Base-by-base conservation (phyloP, 208 protist genomes). In the Eutreptiella sp. region DNA sequence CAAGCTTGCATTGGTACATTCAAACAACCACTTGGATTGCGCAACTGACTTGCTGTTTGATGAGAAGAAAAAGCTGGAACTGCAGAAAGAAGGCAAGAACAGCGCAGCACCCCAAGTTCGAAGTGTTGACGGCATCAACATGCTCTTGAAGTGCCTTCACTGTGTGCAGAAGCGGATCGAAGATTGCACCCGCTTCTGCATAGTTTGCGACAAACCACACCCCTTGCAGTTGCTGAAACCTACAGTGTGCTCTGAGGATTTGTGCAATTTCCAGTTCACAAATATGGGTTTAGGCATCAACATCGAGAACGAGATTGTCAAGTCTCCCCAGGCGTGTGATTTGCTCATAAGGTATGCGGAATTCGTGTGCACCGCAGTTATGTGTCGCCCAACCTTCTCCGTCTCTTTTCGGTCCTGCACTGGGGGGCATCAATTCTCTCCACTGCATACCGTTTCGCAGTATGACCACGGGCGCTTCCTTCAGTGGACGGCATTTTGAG, bases 121-220 rank as follows among this genome's bases (percentile, higher is more conserved):
- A n/a, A n/a, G n/a, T n/a, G n/a, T n/a, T n/a, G n/a, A 23, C 43
- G 28, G 43, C 21, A 53, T 57, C 28, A 53, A 24, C 24, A 11
- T 57, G 7, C 36, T 57, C 31, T 11, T 47, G 21, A 11, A 57
- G 21, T 24, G 33, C n/a, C 33, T 32, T 32, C 11, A 46, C 11
- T 57, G 24, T 57, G 21, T 57, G 9, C 33, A 57, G 23, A 24
- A 57, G 23, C 14, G 50, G 7, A 57, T 57, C 16, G 29, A 24
- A 11, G 39, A 57, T n/a, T 57, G 50, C 50, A 57, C 50, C 11
- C 31, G 39, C 21, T n/a, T n/a, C 11, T 57, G 50, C 50, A 57
- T 57, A 24, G 50, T 57, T 14, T 57, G 50, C 24, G 50, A 57
- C 50, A 57, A 57, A 26, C 9, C 50, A 33, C 50, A 57, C 39